Percentiles rank a stretch among this genome's conserved stretches.
phyloP scores from a whole-genome alignment of 1,139 yeast species.

The Wickerhamomyces sp. region DNA sequence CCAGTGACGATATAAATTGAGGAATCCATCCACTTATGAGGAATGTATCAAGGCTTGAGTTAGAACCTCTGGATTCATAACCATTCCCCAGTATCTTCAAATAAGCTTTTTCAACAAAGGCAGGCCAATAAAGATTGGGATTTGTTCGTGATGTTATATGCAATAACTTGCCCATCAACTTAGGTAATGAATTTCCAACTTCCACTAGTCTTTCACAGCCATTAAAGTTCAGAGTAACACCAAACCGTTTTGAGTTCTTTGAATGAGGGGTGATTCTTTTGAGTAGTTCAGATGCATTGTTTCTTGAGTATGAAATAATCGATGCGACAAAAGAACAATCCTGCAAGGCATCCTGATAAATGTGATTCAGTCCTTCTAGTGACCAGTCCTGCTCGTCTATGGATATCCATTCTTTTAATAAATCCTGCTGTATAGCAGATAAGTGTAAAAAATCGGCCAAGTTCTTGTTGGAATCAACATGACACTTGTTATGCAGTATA shows the following conservation, averaged over 20 bases:
- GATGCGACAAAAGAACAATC: slow-evolving; percentile 79
- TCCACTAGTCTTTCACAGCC: slow-evolving; percentile 52
- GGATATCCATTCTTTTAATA: slow-evolving; percentile 17
- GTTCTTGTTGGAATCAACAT: slow-evolving; percentile 18
- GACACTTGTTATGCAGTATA: slow-evolving; percentile 10
- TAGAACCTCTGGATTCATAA: slow-evolving; percentile 71
- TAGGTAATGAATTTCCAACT: slow-evolving; percentile 43
- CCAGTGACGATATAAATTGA: slow-evolving; percentile 40
- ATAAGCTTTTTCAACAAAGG: slow-evolving; percentile 72
- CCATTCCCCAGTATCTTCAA: slow-evolving; percentile 50
- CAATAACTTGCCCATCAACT: slow-evolving; percentile 22
- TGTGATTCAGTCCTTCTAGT: slow-evolving; percentile 27
- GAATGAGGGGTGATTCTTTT: slow-evolving; percentile 29
- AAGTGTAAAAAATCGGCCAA: slow-evolving; percentile 6
- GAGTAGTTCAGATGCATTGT: slow-evolving; percentile 16
- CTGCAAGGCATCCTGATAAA: slow-evolving; percentile 52
- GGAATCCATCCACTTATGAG: slow-evolving; percentile 73
- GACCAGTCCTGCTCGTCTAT: slow-evolving; percentile 25
- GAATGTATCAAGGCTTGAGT: slow-evolving; percentile 71
- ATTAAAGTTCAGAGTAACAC: slow-evolving; percentile 45
- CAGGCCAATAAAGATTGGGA: slow-evolving; percentile 54
- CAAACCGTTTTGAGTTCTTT: slow-evolving; percentile 30
- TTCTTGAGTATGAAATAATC: slow-evolving; percentile 38
- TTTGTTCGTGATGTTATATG: slow-evolving; percentile 39
- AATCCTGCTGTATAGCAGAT: slow-evolving; percentile 7